phyloP scores from a whole-genome alignment of 306 rosid genomes.

The Cucumis sativus region DNA sequence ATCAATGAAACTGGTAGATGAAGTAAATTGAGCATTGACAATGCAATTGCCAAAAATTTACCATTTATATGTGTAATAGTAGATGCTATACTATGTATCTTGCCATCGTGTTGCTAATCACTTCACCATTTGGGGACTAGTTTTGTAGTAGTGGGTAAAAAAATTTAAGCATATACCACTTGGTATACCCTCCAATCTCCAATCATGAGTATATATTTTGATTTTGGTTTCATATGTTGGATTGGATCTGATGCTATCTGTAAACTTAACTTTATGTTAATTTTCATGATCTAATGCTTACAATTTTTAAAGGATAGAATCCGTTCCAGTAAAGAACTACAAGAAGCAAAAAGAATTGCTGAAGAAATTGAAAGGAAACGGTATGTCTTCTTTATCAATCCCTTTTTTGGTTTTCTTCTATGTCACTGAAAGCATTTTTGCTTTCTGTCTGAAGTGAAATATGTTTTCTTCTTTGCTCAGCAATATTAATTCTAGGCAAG shows the following conservation, averaged over 20 bases:
- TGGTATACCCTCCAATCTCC: neutral
- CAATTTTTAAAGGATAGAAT: conserved; percentile 51
- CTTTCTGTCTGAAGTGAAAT: neutral
- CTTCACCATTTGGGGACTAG: neutral
- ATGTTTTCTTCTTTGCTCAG: conserved; percentile 21
- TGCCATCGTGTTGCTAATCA: neutral
- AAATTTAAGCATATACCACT: neutral
- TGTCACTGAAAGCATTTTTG: neutral
- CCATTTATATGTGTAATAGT: neutral
- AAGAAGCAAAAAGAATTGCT: conserved; percentile 35
- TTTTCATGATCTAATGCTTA: neutral
- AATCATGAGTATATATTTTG: neutral
- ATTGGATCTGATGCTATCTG: neutral
- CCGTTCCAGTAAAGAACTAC: conserved; percentile 44
- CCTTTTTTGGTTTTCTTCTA: neutral
- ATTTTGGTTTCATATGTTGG: neutral
- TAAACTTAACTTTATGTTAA: neutral
- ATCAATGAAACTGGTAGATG: neutral
- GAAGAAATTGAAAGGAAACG: conserved; percentile 66
- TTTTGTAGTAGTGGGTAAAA: neutral
- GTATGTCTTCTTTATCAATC: conserved; percentile 16
- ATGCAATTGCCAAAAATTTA: neutral
- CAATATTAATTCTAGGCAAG: conserved; percentile 25
- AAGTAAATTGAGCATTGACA: neutral
- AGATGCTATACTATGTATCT: neutral